Evolutionary conservation across 441 rosid species (phyloP).

Genomic region (Croton laevigatus): DNA sequence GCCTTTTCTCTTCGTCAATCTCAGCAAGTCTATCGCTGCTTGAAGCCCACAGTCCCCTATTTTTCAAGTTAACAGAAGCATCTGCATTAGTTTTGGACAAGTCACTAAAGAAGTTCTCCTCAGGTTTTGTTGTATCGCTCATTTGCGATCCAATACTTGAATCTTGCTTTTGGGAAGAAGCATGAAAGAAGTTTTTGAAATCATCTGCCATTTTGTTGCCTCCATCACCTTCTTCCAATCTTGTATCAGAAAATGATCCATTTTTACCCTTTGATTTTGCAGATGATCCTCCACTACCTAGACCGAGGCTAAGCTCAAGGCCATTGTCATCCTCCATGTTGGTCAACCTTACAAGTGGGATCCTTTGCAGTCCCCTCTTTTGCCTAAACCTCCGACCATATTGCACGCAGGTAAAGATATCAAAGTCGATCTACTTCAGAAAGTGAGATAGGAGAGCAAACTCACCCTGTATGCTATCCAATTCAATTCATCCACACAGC

Average conservation of each 20-base stretch:
- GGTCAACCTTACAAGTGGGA: constrained; percentile 12
- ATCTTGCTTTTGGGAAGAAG: constrained; percentile 48
- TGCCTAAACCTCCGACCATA: constrained; percentile 11
- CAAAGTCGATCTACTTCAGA: constrained; percentile 7
- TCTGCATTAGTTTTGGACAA: constrained; percentile 56
- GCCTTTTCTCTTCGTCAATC: constrained; percentile 48
- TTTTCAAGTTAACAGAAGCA: constrained; percentile 46
- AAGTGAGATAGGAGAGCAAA: background rate
- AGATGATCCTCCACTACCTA: constrained; percentile 77
- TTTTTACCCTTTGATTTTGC: constrained; percentile 63
- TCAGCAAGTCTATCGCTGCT: constrained; percentile 37
- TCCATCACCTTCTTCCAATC: constrained; percentile 55
- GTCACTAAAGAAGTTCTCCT: constrained; percentile 76
- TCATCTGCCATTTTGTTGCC: constrained; percentile 65
- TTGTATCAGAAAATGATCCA: constrained; percentile 46
- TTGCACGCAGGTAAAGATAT: constrained; percentile 9
- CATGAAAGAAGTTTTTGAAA: constrained; percentile 68
- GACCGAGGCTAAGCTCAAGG: constrained; percentile 90
- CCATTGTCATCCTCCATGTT: constrained; percentile 86
- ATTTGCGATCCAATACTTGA: constrained; percentile 56
- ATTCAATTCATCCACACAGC: too few species aligned
- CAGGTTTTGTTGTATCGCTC: constrained; percentile 59
- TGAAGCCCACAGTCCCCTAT: constrained; percentile 51
- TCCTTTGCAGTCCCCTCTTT: constrained; percentile 21
- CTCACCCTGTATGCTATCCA: constrained; percentile 6